A percentile compares a stretch with the other conserved stretches of the same genome.
These are phyloP conservation scores for Saccharomyces hybrid DNA, from an alignment of 1,139 yeast genomes.

Conservation along the genomic window DNA sequence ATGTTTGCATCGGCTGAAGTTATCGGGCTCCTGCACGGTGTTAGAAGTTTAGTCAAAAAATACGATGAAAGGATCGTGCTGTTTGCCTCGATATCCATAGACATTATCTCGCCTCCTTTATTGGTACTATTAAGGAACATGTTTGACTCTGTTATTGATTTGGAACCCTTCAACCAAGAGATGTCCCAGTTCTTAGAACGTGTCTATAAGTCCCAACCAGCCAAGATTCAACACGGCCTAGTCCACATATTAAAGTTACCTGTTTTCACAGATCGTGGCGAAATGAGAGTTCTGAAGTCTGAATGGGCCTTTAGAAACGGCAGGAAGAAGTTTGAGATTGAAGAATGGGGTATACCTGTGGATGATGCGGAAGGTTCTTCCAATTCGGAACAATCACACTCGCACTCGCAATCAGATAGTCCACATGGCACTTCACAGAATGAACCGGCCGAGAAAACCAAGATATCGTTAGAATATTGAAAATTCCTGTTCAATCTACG, in stretches of 20 bases:
- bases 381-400: slow-evolving; percentile 14
- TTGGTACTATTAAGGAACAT: slow-evolving; percentile 51
- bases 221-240: slow-evolving; percentile 80
- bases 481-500: neutral
- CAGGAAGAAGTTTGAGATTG: slow-evolving; percentile 72
- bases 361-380: slow-evolving; percentile 50
- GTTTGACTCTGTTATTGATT: slow-evolving; percentile 61
- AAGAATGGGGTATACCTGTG: slow-evolving; percentile 93
- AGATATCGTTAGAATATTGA: slow-evolving; percentile 14
- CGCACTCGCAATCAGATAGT: slow-evolving; percentile 13
- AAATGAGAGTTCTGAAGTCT: slow-evolving; percentile 65
- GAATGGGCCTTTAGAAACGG: slow-evolving; percentile 88
- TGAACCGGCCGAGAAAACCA: slow-evolving; percentile 12
- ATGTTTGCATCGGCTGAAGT: slow-evolving; percentile 43
- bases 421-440: slow-evolving; percentile 4
- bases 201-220: slow-evolving; percentile 53
- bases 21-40: slow-evolving; percentile 54
- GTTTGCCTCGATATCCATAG: slow-evolving; percentile 54
- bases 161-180: slow-evolving; percentile 80
- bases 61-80: slow-evolving; percentile 44
- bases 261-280: slow-evolving; percentile 63
- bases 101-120: slow-evolving; percentile 45
- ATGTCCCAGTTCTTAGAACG: slow-evolving; percentile 58
- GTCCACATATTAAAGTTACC: slow-evolving; percentile 72
- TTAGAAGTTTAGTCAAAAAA: slow-evolving; percentile 49